Evolutionary conservation across 2,329 filamentous ascomycete genomes (phyloP).

Genomic region (Magnaporthiopsis poae): DNA sequence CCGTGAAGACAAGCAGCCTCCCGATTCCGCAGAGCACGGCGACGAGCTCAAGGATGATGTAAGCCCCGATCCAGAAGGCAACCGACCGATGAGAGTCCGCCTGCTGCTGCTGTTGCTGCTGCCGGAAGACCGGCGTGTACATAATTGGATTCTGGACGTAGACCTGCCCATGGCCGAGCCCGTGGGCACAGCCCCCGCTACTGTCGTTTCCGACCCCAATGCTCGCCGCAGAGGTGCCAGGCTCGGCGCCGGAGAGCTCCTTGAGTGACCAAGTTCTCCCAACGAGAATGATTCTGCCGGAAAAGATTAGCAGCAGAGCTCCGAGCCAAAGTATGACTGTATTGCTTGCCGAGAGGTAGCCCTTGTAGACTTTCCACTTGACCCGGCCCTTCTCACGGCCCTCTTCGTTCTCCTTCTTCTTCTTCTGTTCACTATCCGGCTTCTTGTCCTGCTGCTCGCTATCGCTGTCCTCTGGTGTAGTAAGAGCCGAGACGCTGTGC

Average conservation of each 20-base stretch:
- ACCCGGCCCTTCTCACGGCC: conserved; percentile 23
- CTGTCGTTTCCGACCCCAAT: conserved; percentile 8
- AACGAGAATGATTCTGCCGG: conserved; percentile 17
- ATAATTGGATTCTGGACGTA: conserved; percentile 11
- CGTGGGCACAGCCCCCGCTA: conserved; percentile 3
- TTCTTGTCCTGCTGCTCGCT: conserved; percentile 9
- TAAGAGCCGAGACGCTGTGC: neutral
- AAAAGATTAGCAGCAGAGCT: conserved; percentile 17
- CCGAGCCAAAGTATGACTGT: conserved; percentile 20
- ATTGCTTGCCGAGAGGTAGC: conserved; percentile 23
- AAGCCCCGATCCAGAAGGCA: conserved; percentile 21
- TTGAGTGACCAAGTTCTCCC: conserved; percentile 25
- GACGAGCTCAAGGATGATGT: conserved; percentile 20
- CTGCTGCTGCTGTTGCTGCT: conserved; percentile 9
- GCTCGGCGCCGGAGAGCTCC: conserved; percentile 21
- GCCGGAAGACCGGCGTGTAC: conserved; percentile 1
- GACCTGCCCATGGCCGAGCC: neutral
- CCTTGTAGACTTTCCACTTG: conserved; percentile 24
- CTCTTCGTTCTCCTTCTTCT: conserved; percentile 19
- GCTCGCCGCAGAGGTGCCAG: conserved; percentile 9
- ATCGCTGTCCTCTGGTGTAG: conserved; percentile 4
- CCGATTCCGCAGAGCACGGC: conserved; percentile 14
- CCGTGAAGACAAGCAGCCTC: conserved; percentile 20
- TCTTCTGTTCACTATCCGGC: neutral
- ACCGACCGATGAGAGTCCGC: conserved; percentile 8